These are phyloP conservation scores for Clarireedia homoeocarpa DNA, from an alignment of 2,329 filamentous ascomycete species.

Conservation along the genomic window DNA sequence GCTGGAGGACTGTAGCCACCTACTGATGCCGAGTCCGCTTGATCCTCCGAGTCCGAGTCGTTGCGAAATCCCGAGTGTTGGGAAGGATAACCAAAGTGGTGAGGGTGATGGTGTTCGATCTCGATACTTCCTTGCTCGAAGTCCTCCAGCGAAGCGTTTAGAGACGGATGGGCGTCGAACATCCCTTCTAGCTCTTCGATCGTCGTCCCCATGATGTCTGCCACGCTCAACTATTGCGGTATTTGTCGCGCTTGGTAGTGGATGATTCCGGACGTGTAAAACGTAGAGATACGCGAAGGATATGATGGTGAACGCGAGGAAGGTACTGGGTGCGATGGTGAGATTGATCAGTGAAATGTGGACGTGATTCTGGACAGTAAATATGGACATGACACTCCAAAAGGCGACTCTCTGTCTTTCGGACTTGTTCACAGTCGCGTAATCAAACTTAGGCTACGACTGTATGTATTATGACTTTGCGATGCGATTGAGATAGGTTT, in stretches of 20 bases:
- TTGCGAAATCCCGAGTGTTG: slow-evolving; percentile 59
- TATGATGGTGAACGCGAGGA: slow-evolving; percentile 21
- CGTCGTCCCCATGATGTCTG: slow-evolving; percentile 22
- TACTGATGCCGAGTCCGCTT: slow-evolving; percentile 36
- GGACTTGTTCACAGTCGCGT: slow-evolving; percentile 5
- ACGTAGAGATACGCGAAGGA: slow-evolving; percentile 26
- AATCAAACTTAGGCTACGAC: neutral
- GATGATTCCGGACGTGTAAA: slow-evolving; percentile 23
- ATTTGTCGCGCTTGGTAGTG: slow-evolving; percentile 10
- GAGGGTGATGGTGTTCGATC: slow-evolving; percentile 29
- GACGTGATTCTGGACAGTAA: slow-evolving; percentile 28
- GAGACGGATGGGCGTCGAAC: slow-evolving; percentile 50
- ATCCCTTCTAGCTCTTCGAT: slow-evolving; percentile 40
- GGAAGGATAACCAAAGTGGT: slow-evolving; percentile 43
- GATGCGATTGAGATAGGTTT: neutral
- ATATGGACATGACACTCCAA: slow-evolving; percentile 23
- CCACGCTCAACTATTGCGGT: slow-evolving; percentile 1
- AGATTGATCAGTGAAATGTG: slow-evolving; percentile 27
- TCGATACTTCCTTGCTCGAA: slow-evolving; percentile 45
- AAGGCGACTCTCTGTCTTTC: neutral
- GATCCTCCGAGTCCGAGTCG: slow-evolving; percentile 30
- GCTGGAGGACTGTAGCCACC: slow-evolving; percentile 60
- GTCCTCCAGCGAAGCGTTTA: slow-evolving; percentile 53
- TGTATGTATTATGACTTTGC: neutral
- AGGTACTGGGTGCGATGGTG: slow-evolving; percentile 26